Evolutionary conservation across 2,329 filamentous ascomycete genomes (phyloP).

Genomic region (Cercospora sesami): DNA sequence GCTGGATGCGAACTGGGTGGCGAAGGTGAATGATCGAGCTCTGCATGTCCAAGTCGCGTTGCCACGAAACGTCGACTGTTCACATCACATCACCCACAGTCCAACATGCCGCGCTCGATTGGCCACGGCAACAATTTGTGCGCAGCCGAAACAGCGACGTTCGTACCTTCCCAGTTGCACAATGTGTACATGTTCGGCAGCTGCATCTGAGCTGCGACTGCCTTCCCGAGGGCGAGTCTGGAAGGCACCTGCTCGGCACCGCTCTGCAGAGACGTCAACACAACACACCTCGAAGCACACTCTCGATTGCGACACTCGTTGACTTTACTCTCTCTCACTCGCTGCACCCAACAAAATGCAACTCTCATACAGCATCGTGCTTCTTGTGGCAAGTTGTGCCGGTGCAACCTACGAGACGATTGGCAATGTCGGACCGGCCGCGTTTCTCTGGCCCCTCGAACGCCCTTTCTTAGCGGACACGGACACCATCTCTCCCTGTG

Average conservation of each 20-base stretch:
- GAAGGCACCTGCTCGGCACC: background rate
- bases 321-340: background rate
- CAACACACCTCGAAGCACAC: background rate
- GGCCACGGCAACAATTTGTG: background rate
- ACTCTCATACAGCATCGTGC: background rate
- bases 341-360: background rate
- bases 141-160: background rate
- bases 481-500: slow-evolving; percentile 61
- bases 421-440: slow-evolving; percentile 21
- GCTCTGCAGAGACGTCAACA: background rate
- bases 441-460: slow-evolving; percentile 61
- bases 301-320: background rate
- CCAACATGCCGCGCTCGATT: background rate
- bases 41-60: background rate
- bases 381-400: background rate
- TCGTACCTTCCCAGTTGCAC: background rate
- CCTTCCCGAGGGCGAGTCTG: background rate
- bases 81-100: background rate
- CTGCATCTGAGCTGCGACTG: background rate
- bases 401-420: background rate
- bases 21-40: background rate
- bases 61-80: background rate
- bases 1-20: background rate
- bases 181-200: background rate
- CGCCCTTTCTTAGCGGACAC: slow-evolving; percentile 55